Evolutionary conservation across 345 rosid species (phyloP), one percentile per base, ranked within the genome.

Genomic region (Garcia nutans): DNA sequence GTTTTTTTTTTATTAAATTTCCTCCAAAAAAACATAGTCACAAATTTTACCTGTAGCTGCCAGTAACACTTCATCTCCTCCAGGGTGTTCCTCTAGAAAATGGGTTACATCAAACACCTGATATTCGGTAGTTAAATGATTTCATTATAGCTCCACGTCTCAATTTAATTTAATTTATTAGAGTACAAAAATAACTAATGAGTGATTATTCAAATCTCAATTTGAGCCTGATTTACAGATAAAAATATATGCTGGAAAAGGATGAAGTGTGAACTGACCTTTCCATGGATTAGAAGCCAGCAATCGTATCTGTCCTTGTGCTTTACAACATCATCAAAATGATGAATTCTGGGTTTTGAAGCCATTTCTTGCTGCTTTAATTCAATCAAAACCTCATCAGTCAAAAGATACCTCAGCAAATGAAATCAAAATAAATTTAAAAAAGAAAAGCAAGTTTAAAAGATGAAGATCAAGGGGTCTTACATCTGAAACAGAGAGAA

Each of bases 251-350:
- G 41, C 41, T 37, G 5, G 6, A 37, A 37, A 37, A 37, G 55
- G 15, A 16, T 19, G 50, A 24, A 49, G 8, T 3, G 16, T 54
- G 73, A 26, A 77, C 54, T 28, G 76, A 88, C 95, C 95, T 92
- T 89, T 10, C 88, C 91, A 75, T 86, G 85, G 74, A 92, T 90
- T 66, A 89, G 76, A 72, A 92, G 85, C 93, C 97, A 89, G 82
- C 91, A 88, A 83, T 84, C 83, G 16, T 78, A 67, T 78, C 84
- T 87, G 49, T 82, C 82, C 52, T 85, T 90, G 87, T 87, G 91
- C 76, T 88, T 87, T 26, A 73, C 77, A 3, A 89, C 73, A 23
- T 92, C 92, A 31, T 85, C 87, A 68, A 88, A 87, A 44, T 79
- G 72, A 59, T 79, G 73, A 23, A 84, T 78, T 69, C 81, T 82